Base-by-base conservation (phyloP, 176 grass and related monocot species). In the Chrysopogon serrulatus region DNA sequence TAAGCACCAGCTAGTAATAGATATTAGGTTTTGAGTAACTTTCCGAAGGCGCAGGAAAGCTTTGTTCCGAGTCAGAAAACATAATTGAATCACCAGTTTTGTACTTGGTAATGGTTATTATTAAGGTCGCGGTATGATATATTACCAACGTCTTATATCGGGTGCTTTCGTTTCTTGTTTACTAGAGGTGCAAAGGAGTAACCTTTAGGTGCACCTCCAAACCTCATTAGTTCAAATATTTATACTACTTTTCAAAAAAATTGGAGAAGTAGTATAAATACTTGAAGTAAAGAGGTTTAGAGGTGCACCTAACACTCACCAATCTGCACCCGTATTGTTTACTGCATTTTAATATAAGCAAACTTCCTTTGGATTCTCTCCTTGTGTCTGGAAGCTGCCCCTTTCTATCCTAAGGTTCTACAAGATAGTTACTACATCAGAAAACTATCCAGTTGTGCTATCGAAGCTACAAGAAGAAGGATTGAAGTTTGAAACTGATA, bases 361-460 rank as follows among this genome's bases (percentile, higher is more conserved):
- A 26, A 78, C 19, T 40, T 80, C 36, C 27, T 74, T 67, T 33
- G 15, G 18, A 83, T 63, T 17, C 12, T n/a, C n/a, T 2, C 68
- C 34, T 34, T 28, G 35, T 28, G 75, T 72, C 47, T 76, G 51
- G 60, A 44, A 87, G 16, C n/a, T 73, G 27, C 33, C 48, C 48
- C 34, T 19, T 87, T 82, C 42, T 53, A 40, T 68, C 21, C 41
- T 75, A 96, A 98, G 93, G 39, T 95, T 87, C 75, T 96, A 96
- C 84, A 98, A 98, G 87, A 94, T 98, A 83, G 79, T 98, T 82
- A 94, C 96, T 87, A 88, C 93, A 87, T 87, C 91, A 60, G 93
- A 98, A 84, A 90, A 93, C 84, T 98, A 96, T 76, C 81, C 84
- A 69, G 73, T 82, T 8, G 74, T 98, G 78, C 62, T 98, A 45